Conservation (phyloP, 75 land plant species). For the Isoetes taiwanensis region DNA sequence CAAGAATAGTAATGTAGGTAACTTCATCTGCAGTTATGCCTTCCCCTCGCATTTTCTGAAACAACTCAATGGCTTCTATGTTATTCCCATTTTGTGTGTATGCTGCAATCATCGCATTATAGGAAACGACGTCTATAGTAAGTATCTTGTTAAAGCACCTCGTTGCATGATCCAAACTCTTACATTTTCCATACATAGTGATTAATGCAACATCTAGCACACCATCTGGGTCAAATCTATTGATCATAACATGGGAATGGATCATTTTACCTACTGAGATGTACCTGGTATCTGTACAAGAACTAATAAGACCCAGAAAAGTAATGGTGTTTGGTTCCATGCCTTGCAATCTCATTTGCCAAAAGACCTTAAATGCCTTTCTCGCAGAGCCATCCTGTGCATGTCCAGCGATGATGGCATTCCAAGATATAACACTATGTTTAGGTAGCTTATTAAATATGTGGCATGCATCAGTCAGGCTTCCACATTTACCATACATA, state of each 20-base stretch:
- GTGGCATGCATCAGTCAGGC: slow-evolving; percentile 14
- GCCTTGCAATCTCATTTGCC: slow-evolving; percentile 18
- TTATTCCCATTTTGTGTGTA: too few species aligned
- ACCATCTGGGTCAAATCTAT: slow-evolving; percentile 6
- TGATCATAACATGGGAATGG: neutral
- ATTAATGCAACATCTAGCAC: slow-evolving; percentile 34
- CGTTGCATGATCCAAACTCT: slow-evolving; percentile 23
- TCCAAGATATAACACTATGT: slow-evolving; percentile 35
- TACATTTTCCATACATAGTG: slow-evolving; percentile 35
- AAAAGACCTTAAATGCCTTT: slow-evolving; percentile 26
- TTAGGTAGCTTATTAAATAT: slow-evolving; percentile 22
- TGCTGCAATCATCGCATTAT: too few species aligned
- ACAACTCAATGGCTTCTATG: too few species aligned
- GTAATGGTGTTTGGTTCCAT: slow-evolving; percentile 18
- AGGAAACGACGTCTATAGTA: slow-evolving; percentile 28
- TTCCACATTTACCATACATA: slow-evolving; percentile 50
- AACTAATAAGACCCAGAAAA: neutral
- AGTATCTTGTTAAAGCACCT: slow-evolving; percentile 21
- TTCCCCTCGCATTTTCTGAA: slow-evolving; percentile 38
- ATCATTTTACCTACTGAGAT: neutral
- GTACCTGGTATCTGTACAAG: neutral
- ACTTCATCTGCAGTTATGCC: too few species aligned
- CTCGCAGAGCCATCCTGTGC: slow-evolving; percentile 34
- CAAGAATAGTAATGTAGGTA: too few species aligned
- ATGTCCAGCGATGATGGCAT: slow-evolving; percentile 41